These are phyloP conservation scores for Botryotinia calthae DNA, from an alignment of 2,329 filamentous ascomycete species.

Conservation along the genomic window DNA sequence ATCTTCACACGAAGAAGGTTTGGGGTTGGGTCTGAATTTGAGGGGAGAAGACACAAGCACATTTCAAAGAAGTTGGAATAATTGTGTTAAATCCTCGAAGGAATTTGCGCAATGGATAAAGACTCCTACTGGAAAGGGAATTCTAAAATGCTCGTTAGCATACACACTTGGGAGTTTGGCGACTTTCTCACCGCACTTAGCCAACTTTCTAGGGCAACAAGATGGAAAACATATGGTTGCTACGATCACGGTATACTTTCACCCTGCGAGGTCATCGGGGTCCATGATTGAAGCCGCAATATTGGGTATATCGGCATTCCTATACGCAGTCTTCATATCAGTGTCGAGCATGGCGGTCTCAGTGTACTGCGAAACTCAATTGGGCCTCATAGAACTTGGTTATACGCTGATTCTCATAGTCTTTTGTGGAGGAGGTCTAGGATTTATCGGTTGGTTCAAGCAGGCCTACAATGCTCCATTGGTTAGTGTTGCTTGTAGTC, in stretches of 20 bases:
- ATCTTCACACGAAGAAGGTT: conserved; percentile 20
- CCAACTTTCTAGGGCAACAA: conserved; percentile 72
- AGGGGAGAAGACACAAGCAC: conserved; percentile 29
- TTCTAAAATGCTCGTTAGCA: conserved; percentile 87
- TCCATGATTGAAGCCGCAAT: conserved; percentile 86
- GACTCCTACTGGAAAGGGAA: conserved; percentile 72
- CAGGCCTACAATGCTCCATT: conserved; percentile 74
- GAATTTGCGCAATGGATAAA: conserved; percentile 58
- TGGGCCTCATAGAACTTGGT: conserved; percentile 66
- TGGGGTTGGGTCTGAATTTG: conserved; percentile 13
- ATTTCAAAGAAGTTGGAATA: conserved; percentile 38
- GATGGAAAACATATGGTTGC: conserved; percentile 94
- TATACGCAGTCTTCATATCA: conserved; percentile 73
- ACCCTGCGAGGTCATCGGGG: conserved; percentile 80
- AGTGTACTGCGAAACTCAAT: conserved; percentile 68
- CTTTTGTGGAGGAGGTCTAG: conserved; percentile 82
- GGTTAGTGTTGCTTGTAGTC: conserved; percentile 80
- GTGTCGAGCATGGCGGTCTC: conserved; percentile 87
- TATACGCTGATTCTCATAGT: conserved; percentile 77
- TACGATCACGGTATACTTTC: conserved; percentile 92
- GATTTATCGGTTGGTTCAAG: conserved; percentile 85
- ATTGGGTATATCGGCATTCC: conserved; percentile 72
- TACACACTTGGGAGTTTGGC: conserved; percentile 84
- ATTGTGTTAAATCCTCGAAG: conserved; percentile 40
- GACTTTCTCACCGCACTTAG: conserved; percentile 75